Base-by-base conservation (phyloP, 306 rosid species). In the Glycine soja region DNA sequence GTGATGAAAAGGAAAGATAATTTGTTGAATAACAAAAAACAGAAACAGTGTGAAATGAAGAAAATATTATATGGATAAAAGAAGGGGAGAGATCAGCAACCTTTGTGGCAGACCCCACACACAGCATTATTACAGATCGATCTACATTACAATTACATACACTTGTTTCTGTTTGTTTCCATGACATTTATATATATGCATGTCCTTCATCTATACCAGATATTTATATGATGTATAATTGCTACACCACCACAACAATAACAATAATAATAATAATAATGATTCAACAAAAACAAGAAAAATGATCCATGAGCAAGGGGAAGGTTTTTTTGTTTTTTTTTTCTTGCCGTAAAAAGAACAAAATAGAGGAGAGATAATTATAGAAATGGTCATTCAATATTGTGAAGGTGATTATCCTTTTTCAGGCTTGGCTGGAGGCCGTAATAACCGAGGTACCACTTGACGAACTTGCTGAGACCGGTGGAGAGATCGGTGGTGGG, bases 371-470 rank as follows among this genome's bases (percentile, higher is more conserved):
- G 43, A 38, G 43, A 34, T 8, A 10, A 63, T 66, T 62, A 62
- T 24, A 24, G 30, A 2, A 24, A 24, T 24, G 30, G 84, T 38
- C 7, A 38, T 4, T 38, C 43, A 24, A 24, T 24, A 38, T 4
- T 38, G 65, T 8, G 51, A 15, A 6, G 9, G 0, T 16, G 88
- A 5, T 0, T 79, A 88, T 82, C 96, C 94, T 50, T 86, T 87
- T 88, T 90, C 38, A 81, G 84, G 92, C 93, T 90, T 6, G 85
- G 8, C 3, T 92, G 89, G 2, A 92, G 84, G 45, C 98, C 97
- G 34, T 94, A 94, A 90, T 94, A 94, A 43, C 94, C 76, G 6
- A 89, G 89, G 52, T 94, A 94, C 98, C 98, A 94, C 87, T 90
- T 94, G 0, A 88, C 97, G 84, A 94, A 94, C 82, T 94, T 94